These are phyloP conservation scores for Paspalum notatum DNA, from an alignment of 176 grass and related monocot genomes.

Conservation along the genomic window DNA sequence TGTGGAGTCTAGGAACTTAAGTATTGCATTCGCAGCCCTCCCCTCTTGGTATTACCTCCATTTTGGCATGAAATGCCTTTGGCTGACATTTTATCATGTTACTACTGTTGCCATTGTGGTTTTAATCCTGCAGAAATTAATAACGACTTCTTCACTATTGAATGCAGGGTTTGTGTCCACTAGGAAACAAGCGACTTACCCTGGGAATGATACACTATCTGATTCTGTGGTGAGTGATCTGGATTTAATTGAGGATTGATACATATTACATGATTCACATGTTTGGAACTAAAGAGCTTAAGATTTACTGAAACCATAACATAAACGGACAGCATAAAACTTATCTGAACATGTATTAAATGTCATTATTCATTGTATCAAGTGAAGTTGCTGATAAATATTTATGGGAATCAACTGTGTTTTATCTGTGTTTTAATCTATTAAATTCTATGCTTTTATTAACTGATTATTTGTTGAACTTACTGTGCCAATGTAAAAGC, in stretches of 20 bases:
- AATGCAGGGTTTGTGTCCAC: conserved; percentile 49
- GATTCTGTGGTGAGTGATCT: conserved; percentile 51
- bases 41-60: background rate
- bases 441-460: too few species aligned
- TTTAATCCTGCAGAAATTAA: conserved; percentile 6
- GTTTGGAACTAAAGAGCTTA: background rate
- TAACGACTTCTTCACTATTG: conserved; percentile 38
- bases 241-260: conserved; percentile 29
- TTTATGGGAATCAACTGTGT: background rate
- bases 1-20: background rate
- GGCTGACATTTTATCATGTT: conserved; percentile 1
- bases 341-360: conserved; percentile 23
- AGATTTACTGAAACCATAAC: conserved; percentile 8
- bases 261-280: conserved; percentile 17
- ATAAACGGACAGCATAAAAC: conserved; percentile 23
- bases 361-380: conserved; percentile 9
- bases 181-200: conserved; percentile 46
- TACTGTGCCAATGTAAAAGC: background rate
- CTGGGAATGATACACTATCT: conserved; percentile 25
- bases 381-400: background rate
- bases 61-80: conserved; percentile 10
- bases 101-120: conserved; percentile 14
- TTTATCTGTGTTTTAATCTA: background rate
- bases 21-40: background rate
- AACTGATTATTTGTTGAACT: conserved; percentile 21